Base-by-base conservation (phyloP, 352 stramenopile species). In the Pythium rishiriense region DNA sequence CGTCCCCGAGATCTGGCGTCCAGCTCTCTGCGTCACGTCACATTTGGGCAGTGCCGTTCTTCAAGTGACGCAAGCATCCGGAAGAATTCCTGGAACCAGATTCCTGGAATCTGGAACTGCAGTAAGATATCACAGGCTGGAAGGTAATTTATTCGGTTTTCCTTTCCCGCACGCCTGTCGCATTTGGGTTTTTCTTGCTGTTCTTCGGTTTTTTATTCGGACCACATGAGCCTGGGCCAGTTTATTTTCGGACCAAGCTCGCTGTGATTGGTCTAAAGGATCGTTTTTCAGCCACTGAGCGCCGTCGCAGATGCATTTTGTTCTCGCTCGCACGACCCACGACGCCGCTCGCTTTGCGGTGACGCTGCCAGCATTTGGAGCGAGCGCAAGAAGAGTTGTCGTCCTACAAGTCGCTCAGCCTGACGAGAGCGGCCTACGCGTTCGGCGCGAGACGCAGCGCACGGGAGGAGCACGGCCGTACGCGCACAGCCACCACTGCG, bases 141-240 rank as follows among this genome's bases (percentile, higher is more conserved):
- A 26, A 31, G 25, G 61, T 68, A 68, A 58, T 62, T 58, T 68
- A 68, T 61, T 7, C n/a, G 12, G 22, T 48, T 12, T 31, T 2
- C 19, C 39, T 50, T 22, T 33, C 25, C 17, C 22, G n/a, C 15
- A 28, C 22, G 59, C 28, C 49, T 62, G 52, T 53, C 61, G 31
- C 60, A 61, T 46, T 19, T 43, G 37, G 31, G 1, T 35, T 24
- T 58, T 68, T 61, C 61, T 58, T 68, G 21, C 25, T 62, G 33
- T 62, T 68, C 53, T 68, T 68, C 61, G 45, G 61, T 68, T 68
- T 68, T 68, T 62, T 62, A 58, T 68, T 68, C 25, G 26, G 22
- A 11, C 37, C n/a, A 11, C n/a, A 22, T 14, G 15, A 11, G 5
- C 24, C 25, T 49, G 52, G 52, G 5, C 41, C 24, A 41, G 33